Evolutionary conservation across 2,329 filamentous ascomycete genomes (phyloP), one percentile per base, ranked within the genome.

Genomic region (Xylariaceae sp.): DNA sequence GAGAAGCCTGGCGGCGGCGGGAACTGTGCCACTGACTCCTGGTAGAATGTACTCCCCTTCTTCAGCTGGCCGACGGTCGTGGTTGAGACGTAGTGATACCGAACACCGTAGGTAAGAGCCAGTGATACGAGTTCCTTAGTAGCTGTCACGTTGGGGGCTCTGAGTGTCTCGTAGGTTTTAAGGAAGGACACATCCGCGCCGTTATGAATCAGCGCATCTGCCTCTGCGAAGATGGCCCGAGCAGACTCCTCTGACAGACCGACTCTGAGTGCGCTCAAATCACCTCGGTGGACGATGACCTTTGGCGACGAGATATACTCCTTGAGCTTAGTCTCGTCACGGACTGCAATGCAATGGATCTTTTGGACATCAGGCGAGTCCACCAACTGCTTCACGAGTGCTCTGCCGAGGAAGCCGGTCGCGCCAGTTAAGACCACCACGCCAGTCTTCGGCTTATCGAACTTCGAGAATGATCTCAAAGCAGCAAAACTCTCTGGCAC

Each of bases 101-200:
- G 41, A 11, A 53, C 6, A 9, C 40, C 37, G 19, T 21, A 16
- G 2, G 49, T 19, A 5, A 53, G 6, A 21, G 24, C 36, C 6
- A 49, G 44, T 1, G 36, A 36, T 17, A 29, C 45, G 7, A 55
- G 37, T 19, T 55, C 52, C 8, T 16, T 4, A 14, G 52, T 55
- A 2, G 52, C 29, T 16, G 17, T 28, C 12, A 55, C n/a, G 19
- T 55, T 55, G 6, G 36, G 24, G 19, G 19, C 31, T 1, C 26
- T 24, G 6, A 55, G 37, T 19, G 16, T 49, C 9, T 26, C 17
- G 26, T 55, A 55, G 12, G 43, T 14, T 17, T 55, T 31, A 14
- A 49, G 33, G 16, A 48, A 49, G 3, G 52, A 55, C n/a, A 49
- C 45, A 28, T 55, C 26, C 6, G 52, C 44, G 37, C 53, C 52